phyloP scores from a whole-genome alignment of 2,329 filamentous ascomycete genomes.

The Coniella lustricola region DNA sequence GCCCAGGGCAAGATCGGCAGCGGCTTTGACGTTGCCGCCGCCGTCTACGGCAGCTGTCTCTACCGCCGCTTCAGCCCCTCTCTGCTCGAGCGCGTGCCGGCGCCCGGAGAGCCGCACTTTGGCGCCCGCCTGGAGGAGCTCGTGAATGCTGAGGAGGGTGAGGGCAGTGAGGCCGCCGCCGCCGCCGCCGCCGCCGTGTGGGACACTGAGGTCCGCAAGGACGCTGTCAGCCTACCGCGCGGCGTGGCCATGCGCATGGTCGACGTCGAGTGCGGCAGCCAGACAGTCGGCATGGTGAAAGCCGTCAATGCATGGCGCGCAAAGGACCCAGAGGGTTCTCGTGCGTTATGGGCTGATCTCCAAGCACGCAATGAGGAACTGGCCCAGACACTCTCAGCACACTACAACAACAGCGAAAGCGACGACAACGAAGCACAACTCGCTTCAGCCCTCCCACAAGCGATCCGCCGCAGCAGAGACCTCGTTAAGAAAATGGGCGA shows the following conservation, averaged over 20 bases:
- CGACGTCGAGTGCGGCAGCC: conserved; percentile 88
- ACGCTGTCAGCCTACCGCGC: conserved; percentile 61
- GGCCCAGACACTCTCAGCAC: conserved; percentile 53
- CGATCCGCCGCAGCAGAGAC: conserved; percentile 46
- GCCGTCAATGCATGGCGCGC: conserved; percentile 78
- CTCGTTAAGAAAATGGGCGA: conserved; percentile 71
- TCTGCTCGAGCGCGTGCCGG: conserved; percentile 60
- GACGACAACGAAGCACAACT: no score
- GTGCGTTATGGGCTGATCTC: conserved; percentile 65
- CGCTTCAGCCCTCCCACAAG: conserved; percentile 27
- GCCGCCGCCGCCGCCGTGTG: conserved; percentile 53
- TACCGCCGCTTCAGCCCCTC: conserved; percentile 89
- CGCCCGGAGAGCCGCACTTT: conserved; percentile 61
- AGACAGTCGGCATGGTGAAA: conserved; percentile 95
- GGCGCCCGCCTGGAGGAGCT: conserved; percentile 54
- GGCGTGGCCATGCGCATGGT: conserved; percentile 83
- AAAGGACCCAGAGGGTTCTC: conserved; percentile 55
- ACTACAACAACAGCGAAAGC: conserved; percentile 31
- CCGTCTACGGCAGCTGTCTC: conserved; percentile 83
- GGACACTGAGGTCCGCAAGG: conserved; percentile 72
- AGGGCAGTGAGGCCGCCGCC: no score
- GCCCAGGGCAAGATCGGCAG: conserved; percentile 95
- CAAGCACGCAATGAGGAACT: conserved; percentile 69
- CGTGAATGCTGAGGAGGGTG: no score
- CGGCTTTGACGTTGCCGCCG: conserved; percentile 90